phyloP scores from a whole-genome alignment of 345 rosid genomes.

The Brassica juncea region DNA sequence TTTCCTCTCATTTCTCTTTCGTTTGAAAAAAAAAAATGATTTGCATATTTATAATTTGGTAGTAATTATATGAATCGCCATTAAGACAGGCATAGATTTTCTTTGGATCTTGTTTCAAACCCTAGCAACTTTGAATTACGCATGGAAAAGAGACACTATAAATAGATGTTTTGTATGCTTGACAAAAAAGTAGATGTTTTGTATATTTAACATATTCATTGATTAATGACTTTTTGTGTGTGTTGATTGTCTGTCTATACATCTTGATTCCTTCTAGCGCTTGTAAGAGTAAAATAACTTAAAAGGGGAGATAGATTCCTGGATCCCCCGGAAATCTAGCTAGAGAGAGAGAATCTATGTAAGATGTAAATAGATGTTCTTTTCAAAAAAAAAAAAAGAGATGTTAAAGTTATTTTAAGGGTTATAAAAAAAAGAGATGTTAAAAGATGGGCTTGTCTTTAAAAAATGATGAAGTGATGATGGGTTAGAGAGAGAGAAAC shows the following conservation, averaged over 20 bases:
- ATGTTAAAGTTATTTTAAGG: no score
- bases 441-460: slow-evolving; percentile 27
- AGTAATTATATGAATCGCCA: background rate
- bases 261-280: background rate
- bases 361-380: background rate
- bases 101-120: slow-evolving; percentile 15
- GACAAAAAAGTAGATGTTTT: no score
- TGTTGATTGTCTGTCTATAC: background rate
- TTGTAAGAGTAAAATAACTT: background rate
- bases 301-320: background rate
- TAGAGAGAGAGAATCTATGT: slow-evolving; percentile 44
- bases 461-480: slow-evolving; percentile 62
- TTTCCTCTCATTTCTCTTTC: background rate
- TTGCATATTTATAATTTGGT: background rate
- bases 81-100: slow-evolving; percentile 23
- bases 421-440: background rate
- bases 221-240: background rate
- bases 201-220: background rate
- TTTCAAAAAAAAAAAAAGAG: no score
- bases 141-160: background rate
- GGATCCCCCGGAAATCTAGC: slow-evolving; percentile 57
- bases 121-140: background rate
- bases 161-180: no score
- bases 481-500: slow-evolving; percentile 44
- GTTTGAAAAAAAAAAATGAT: no score